These are phyloP conservation scores for Juncus effusus DNA, from an alignment of 176 grass and related monocot genomes.

Conservation along the genomic window DNA sequence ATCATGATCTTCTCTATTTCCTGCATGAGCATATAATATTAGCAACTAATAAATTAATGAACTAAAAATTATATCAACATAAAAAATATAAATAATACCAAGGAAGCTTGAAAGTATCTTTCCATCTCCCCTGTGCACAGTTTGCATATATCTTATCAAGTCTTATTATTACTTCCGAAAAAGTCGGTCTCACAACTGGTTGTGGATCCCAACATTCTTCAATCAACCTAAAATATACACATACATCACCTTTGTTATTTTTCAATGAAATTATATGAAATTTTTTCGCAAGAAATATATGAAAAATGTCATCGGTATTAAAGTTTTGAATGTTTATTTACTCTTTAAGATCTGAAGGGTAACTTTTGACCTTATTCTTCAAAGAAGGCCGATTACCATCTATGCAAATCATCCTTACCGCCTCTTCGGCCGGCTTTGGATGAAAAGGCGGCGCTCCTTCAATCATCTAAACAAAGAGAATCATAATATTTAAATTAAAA, in stretches of 20 bases:
- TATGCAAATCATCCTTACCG: slow-evolving; percentile 36
- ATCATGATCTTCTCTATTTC: no score
- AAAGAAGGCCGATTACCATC: slow-evolving; percentile 63
- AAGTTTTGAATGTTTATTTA: slow-evolving; percentile 32
- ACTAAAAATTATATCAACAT: no score
- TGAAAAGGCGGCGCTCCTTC: slow-evolving; percentile 57
- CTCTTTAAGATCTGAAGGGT: slow-evolving; percentile 81
- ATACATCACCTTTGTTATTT: neutral
- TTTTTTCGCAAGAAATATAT: no score
- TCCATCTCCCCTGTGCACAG: slow-evolving; percentile 68
- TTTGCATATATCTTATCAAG: slow-evolving; percentile 67
- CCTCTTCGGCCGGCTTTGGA: slow-evolving; percentile 49
- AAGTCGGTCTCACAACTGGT: slow-evolving; percentile 51
- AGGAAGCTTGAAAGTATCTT: slow-evolving; percentile 83
- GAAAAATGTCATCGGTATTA: no score
- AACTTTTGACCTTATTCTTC: slow-evolving; percentile 69
- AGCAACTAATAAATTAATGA: no score
- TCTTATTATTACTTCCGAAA: slow-evolving; percentile 92
- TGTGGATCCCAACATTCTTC: slow-evolving; percentile 86
- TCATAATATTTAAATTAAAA: neutral
- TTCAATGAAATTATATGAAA: neutral
- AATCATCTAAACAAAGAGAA: slow-evolving; percentile 42
- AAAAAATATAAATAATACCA: slow-evolving; percentile 47
- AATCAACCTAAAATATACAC: slow-evolving; percentile 47
- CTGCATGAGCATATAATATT: no score